phyloP scores from a whole-genome alignment of 1,139 yeast species.

The Candida tropicalis region DNA sequence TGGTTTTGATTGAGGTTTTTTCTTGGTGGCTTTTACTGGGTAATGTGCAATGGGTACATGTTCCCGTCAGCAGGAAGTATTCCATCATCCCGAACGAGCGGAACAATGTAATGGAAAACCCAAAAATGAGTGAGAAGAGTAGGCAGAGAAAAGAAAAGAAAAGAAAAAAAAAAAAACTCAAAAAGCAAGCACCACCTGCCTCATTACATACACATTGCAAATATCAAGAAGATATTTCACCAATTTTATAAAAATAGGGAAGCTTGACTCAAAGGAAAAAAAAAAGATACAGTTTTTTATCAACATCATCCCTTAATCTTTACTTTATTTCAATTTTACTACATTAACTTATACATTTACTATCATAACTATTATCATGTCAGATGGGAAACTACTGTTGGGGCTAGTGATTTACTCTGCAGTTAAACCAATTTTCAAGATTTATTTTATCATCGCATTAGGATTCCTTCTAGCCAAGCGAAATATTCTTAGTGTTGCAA shows the following conservation, averaged over 20 bases:
- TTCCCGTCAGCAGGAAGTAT: too few species aligned
- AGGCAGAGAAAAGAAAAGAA: slow-evolving; percentile 1
- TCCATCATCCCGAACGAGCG: too few species aligned
- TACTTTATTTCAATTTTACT: too few species aligned
- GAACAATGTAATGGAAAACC: too few species aligned
- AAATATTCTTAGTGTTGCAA: slow-evolving; percentile 71
- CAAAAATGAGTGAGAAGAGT: too few species aligned
- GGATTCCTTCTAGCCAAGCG: slow-evolving; percentile 70
- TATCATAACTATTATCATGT: too few species aligned
- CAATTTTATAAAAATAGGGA: too few species aligned
- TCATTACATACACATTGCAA: neutral
- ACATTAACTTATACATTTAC: too few species aligned
- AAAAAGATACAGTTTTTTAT: neutral
- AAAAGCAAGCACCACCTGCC: neutral
- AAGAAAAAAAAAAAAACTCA: neutral
- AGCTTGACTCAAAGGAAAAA: neutral
- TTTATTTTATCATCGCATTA: slow-evolving; percentile 69
- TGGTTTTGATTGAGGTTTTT: too few species aligned
- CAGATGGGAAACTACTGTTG: slow-evolving; percentile 30
- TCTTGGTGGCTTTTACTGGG: too few species aligned
- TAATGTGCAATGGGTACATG: too few species aligned
- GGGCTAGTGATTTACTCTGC: slow-evolving; percentile 80
- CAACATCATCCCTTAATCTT: neutral
- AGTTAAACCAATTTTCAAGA: slow-evolving; percentile 85
- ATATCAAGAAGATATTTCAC: too few species aligned